Base-by-base conservation (phyloP, 129 eudicot species). In the Lonicera japonica region DNA sequence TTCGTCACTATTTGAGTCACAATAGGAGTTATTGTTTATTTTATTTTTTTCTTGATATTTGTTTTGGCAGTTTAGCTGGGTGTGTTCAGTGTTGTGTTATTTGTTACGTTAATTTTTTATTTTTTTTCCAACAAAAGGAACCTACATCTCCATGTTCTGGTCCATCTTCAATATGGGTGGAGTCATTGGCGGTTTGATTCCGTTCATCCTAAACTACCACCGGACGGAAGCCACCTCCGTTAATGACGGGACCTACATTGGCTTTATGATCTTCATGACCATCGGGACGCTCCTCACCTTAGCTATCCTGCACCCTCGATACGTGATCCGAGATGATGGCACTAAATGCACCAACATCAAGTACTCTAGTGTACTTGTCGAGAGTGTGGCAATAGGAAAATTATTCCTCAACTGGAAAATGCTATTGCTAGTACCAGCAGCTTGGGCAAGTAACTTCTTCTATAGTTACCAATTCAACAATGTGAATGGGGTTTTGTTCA, bases 391-490 rank as follows among this genome's bases (percentile, higher is more conserved):
- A 55, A 83, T 94, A 38, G 39, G 48, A 2, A 88, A 83, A 64
- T 48, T 94, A 12, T 94, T 94, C 60, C n/a, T 61, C 17, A 77
- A 94, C 23, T 83, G 99, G 99, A 94, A 76, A 65, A 88, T 94
- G 99, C 24, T 94, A 29, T 55, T 94, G n/a, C 77, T 94, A 8
- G 73, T 79, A 45, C 99, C 99, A 2, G 96, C 99, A 2, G 85
- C 95, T 5, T 94, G 96, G 96, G 91, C 82, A 29, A 94, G 99
- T 63, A 94, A 94, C 64, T 94, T 94, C 25, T 94, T 94, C 55
- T 94, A 94, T 25, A 85, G 78, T 51, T 94, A 94, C 58, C 99
- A 94, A 58, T 94, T 94, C 25, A 94, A 83, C 54, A 88, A 94
- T 51, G 99, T 94, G 21, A 94, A 88, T 51, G 96, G 87, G 47